A percentile compares a stretch with the other conserved stretches of the same genome.
Evolutionary conservation across 179 eudicot species (phyloP).

Genomic region (Spinacia oleracea): DNA sequence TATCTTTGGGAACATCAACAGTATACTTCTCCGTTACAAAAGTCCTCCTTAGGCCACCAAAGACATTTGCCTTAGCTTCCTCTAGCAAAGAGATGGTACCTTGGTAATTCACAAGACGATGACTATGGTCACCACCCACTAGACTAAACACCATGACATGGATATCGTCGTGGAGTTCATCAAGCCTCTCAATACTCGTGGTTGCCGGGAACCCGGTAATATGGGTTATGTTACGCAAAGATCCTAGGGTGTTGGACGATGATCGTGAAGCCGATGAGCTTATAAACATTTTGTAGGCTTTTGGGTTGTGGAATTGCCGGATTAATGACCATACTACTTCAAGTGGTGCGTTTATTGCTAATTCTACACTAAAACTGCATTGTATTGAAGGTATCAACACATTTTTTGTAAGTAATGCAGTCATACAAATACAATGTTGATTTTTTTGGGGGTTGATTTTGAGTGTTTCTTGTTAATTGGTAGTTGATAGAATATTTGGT

Average conservation of each 20-base stretch:
- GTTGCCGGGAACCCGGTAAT: conserved; percentile 21
- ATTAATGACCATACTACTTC: conserved; percentile 28
- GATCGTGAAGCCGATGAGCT: conserved; percentile 3
- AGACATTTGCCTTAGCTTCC: not conserved
- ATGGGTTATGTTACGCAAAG: conserved; percentile 15
- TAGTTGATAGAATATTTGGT: too few relatives aligned
- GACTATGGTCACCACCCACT: conserved; percentile 29
- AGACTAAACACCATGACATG: conserved; percentile 29
- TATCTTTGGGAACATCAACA: conserved; percentile 26
- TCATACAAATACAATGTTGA: too few relatives aligned
- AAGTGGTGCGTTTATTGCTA: conserved; percentile 24
- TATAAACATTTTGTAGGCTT: conserved; percentile 23
- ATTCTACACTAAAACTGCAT: conserved; percentile 20
- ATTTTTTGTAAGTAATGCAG: not conserved
- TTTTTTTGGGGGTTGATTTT: too few relatives aligned
- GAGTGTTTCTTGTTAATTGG: too few relatives aligned
- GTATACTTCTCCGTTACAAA: conserved; percentile 21
- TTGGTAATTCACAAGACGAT: conserved; percentile 16
- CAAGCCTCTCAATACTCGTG: conserved; percentile 30
- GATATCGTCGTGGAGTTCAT: conserved; percentile 15
- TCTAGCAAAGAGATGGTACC: conserved; percentile 15
- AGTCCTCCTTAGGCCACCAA: conserved; percentile 1
- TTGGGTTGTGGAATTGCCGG: conserved; percentile 26
- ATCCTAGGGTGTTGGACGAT: not conserved
- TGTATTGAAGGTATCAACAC: not conserved